Conservation (phyloP, 2,329 filamentous ascomycete species). For the Beauveria medogensis region DNA sequence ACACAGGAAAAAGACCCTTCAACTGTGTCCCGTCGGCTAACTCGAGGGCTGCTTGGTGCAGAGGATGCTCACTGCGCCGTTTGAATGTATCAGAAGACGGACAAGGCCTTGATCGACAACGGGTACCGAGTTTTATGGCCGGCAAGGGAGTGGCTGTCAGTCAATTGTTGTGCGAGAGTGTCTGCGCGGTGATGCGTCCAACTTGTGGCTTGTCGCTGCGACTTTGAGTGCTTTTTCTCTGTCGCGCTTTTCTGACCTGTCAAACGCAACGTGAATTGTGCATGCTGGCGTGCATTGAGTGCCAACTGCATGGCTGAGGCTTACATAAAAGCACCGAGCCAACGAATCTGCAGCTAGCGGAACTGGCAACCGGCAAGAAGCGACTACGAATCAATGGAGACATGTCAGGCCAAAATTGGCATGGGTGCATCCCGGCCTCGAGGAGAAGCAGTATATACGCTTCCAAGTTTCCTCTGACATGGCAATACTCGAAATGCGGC, state of each 20-base stretch:
- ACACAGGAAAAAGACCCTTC: not conserved
- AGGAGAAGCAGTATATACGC: not conserved
- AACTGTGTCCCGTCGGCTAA: not conserved
- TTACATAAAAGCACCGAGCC: not conserved
- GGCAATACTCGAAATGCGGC: too few species aligned
- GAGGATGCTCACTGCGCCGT: not conserved
- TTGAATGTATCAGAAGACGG: not conserved
- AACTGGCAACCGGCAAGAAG: not conserved
- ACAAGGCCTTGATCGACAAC: not conserved
- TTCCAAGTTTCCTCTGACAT: too few species aligned
- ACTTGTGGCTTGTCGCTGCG: not conserved
- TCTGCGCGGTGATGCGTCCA: not conserved
- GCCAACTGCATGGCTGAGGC: not conserved
- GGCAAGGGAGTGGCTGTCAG: not conserved
- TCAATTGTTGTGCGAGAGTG: not conserved
- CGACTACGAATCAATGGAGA: slow-evolving; percentile 3
- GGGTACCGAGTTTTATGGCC: not conserved
- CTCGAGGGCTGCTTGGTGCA: not conserved
- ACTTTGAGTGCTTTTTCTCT: not conserved
- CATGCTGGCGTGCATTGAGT: not conserved
- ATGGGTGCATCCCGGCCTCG: not conserved
- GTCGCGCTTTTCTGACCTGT: slow-evolving; percentile 2
- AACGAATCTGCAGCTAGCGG: not conserved
- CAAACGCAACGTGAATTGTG: not conserved
- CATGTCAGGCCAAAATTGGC: slow-evolving; percentile 3